Conservation (phyloP, 768 basidiomycete species). For the Boletus rufocinnamomeus region DNA sequence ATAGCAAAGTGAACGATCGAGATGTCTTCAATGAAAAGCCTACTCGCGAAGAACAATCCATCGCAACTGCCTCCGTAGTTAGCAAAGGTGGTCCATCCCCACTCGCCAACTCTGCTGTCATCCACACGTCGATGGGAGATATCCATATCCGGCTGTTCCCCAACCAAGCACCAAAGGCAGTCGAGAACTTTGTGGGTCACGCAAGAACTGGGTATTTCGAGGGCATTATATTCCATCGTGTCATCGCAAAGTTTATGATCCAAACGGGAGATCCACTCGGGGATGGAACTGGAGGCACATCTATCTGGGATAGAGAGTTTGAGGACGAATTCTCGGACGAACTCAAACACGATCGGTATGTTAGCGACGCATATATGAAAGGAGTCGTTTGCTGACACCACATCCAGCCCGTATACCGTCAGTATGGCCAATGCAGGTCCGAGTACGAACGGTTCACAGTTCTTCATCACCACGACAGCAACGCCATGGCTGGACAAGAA, state of each 20-base stretch:
- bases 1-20: slow-evolving; percentile 84
- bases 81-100: slow-evolving; percentile 62
- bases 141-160: slow-evolving; percentile 91
- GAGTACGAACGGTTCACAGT: slow-evolving; percentile 92
- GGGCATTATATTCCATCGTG: slow-evolving; percentile 92
- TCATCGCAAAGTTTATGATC: slow-evolving; percentile 98
- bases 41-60: slow-evolving; percentile 91
- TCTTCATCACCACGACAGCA: slow-evolving; percentile 96
- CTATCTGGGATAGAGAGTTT: slow-evolving; percentile 88
- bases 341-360: slow-evolving; percentile 85
- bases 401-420: slow-evolving; percentile 82
- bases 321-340: slow-evolving; percentile 93
- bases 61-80: slow-evolving; percentile 62
- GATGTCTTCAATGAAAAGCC: slow-evolving; percentile 99
- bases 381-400: slow-evolving; percentile 4
- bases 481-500: slow-evolving; percentile 93
- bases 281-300: slow-evolving; percentile 89
- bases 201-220: slow-evolving; percentile 90
- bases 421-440: slow-evolving; percentile 96
- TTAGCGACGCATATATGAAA: background rate
- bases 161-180: slow-evolving; percentile 88
- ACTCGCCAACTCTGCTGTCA: slow-evolving; percentile 77
- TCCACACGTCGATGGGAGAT: slow-evolving; percentile 95
- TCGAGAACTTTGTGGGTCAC: slow-evolving; percentile 97
- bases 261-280: slow-evolving; percentile 96